Conservation (phyloP, 208 protist species). For the Leishmania mexicana region DNA sequence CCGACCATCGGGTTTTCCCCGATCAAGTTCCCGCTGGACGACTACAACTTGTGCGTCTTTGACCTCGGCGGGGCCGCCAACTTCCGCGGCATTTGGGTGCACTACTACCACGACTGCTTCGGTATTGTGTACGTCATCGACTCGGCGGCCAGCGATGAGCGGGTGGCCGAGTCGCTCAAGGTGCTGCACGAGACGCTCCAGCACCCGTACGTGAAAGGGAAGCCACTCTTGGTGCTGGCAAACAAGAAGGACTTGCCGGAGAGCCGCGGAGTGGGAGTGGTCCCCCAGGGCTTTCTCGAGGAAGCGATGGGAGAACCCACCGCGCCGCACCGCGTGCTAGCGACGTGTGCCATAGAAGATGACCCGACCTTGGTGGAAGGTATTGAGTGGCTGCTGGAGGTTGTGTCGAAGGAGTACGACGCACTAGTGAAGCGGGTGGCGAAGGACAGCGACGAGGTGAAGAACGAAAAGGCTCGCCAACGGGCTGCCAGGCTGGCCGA, state of each 20-base stretch:
- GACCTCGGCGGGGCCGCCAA: constrained; percentile 90
- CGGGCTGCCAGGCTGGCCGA: constrained; percentile 64
- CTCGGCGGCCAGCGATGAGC: constrained; percentile 62
- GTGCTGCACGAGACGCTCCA: constrained; percentile 81
- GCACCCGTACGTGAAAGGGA: constrained; percentile 94
- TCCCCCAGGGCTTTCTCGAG: constrained; percentile 77
- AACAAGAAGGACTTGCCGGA: constrained; percentile 99
- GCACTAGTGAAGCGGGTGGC: constrained; percentile 56
- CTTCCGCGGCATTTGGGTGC: constrained; percentile 92
- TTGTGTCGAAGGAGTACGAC: constrained; percentile 68
- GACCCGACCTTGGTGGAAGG: constrained; percentile 74
- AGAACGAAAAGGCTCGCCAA: constrained; percentile 74
- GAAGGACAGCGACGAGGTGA: constrained; percentile 61
- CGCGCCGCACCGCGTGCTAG: constrained; percentile 61
- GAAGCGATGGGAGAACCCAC: constrained; percentile 38
- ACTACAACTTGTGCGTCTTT: constrained; percentile 90
- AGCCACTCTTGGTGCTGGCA: constrained; percentile 98
- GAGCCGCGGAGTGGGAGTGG: constrained; percentile 69
- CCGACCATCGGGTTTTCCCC: constrained; percentile 91
- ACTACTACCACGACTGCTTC: constrained; percentile 93
- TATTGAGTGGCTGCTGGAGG: constrained; percentile 87
- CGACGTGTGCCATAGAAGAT: constrained; percentile 81
- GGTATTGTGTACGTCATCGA: constrained; percentile 92
- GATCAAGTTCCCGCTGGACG: constrained; percentile 83
- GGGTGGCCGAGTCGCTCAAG: constrained; percentile 65